A percentile compares a stretch with the other conserved stretches of the same genome.
phyloP scores from a whole-genome alignment of 2,329 filamentous ascomycete species.

The Boeremia lycopersici region DNA sequence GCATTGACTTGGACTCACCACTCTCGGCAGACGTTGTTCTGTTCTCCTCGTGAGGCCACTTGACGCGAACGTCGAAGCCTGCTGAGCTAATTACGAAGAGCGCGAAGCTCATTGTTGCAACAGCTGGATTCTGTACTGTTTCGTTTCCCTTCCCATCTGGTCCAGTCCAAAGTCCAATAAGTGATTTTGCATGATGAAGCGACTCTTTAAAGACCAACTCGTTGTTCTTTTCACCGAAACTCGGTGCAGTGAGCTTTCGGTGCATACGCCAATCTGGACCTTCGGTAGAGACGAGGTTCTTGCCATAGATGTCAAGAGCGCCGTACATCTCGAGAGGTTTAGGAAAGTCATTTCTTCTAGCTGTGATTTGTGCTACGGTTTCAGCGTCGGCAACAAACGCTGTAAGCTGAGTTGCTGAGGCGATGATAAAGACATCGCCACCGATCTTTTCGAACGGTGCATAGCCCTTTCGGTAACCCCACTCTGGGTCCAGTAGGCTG shows the following conservation, averaged over 20 bases:
- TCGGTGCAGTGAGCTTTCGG: constrained; percentile 71
- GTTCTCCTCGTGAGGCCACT: constrained; percentile 64
- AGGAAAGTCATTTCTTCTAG: constrained; percentile 72
- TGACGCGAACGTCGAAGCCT: constrained; percentile 68
- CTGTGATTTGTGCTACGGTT: constrained; percentile 68
- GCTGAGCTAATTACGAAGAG: constrained; percentile 69
- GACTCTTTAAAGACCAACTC: constrained; percentile 68
- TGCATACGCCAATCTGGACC: constrained; percentile 73
- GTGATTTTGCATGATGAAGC: constrained; percentile 62
- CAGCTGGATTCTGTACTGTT: constrained; percentile 63
- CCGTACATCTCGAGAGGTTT: constrained; percentile 68
- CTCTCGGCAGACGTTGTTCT: constrained; percentile 31
- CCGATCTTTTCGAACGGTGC: constrained; percentile 64
- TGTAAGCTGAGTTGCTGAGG: constrained; percentile 61
- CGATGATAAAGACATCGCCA: constrained; percentile 67
- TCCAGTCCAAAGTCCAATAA: constrained; percentile 42
- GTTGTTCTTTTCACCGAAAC: constrained; percentile 79
- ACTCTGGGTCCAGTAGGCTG: constrained; percentile 65
- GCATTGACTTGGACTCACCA: constrained; percentile 35
- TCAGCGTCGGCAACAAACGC: constrained; percentile 68
- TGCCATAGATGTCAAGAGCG: constrained; percentile 69
- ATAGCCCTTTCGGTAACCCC: constrained; percentile 62
- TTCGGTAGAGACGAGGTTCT: constrained; percentile 74
- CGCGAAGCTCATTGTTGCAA: constrained; percentile 69
- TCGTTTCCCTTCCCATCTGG: constrained; percentile 31